Evolutionary conservation across 2,329 filamentous ascomycete genomes (phyloP).

Genomic region (Alternaria infectoria): DNA sequence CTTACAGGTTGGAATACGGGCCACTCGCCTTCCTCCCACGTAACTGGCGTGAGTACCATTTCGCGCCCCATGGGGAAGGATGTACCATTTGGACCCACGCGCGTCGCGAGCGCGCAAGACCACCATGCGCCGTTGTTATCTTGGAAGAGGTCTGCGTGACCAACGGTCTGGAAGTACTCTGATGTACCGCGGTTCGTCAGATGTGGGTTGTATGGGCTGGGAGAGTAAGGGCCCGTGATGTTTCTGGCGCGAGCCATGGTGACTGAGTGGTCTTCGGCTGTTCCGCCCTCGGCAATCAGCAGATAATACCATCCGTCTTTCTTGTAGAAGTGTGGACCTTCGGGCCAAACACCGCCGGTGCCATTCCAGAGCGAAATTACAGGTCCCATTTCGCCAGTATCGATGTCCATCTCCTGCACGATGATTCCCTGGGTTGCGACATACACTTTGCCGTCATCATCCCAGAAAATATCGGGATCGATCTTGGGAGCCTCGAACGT

Average conservation of each 20-base stretch:
- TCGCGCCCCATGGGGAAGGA: conserved; percentile 38
- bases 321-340: conserved; percentile 49
- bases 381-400: conserved; percentile 37
- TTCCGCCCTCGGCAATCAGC: conserved; percentile 45
- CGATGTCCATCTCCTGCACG: conserved; percentile 41
- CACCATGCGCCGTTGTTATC: conserved; percentile 33
- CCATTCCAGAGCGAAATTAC: conserved; percentile 32
- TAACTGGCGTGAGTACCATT: conserved; percentile 31
- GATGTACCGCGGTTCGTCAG: conserved; percentile 37
- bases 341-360: conserved; percentile 32
- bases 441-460: conserved; percentile 62
- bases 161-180: conserved; percentile 44
- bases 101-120: conserved; percentile 31
- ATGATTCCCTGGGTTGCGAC: conserved; percentile 31
- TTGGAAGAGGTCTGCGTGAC: conserved; percentile 39
- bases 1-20: conserved; percentile 52
- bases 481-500: conserved; percentile 29
- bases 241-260: conserved; percentile 45
- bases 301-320: conserved; percentile 44
- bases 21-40: conserved; percentile 48
- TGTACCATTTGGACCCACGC: conserved; percentile 23
- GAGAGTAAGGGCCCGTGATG: conserved; percentile 45
- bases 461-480: conserved; percentile 64
- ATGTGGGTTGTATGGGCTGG: conserved; percentile 43
- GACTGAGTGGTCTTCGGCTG: conserved; percentile 39